A percentile compares a stretch with the other conserved stretches of the same genome.
Evolutionary conservation across 768 basidiomycete species (phyloP).

Genomic region (Russula brevipes): DNA sequence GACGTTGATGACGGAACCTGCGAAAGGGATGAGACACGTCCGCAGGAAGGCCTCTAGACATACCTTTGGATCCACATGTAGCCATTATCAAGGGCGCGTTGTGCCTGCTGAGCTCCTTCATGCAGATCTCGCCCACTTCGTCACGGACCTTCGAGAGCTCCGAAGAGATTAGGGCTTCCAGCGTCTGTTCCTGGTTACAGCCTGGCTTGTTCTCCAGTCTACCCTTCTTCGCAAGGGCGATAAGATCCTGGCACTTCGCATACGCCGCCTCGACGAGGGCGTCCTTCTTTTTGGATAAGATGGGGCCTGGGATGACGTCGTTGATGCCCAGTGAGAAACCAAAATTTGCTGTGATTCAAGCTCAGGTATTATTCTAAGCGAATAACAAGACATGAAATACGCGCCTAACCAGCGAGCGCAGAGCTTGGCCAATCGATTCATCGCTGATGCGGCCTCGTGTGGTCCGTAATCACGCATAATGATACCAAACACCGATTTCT

Average conservation of each 20-base stretch:
- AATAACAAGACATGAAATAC: constrained; percentile 18
- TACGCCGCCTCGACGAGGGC: constrained; percentile 84
- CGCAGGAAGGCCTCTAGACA: background rate
- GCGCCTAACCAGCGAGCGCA: constrained; percentile 89
- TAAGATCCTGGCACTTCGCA: constrained; percentile 77
- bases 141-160: constrained; percentile 94
- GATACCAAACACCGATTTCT: constrained; percentile 98
- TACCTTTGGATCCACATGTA: constrained; percentile 97
- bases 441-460: constrained; percentile 88
- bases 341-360: constrained; percentile 68
- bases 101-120: constrained; percentile 95
- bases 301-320: constrained; percentile 93
- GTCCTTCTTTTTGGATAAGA: constrained; percentile 77
- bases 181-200: constrained; percentile 92
- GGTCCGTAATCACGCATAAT: constrained; percentile 96
- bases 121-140: constrained; percentile 94
- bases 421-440: constrained; percentile 94
- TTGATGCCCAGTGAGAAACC: constrained; percentile 98
- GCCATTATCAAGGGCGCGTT: constrained; percentile 99
- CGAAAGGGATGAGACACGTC: constrained; percentile 22
- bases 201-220: constrained; percentile 96
- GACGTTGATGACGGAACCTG: constrained; percentile 97
- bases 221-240: constrained; percentile 85
- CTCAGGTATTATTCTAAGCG: constrained; percentile 17
- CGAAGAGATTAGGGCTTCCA: constrained; percentile 93